Evolutionary conservation across 78 protist genomes (phyloP).

Genomic region (slime mould (Dictyostelium discoideum)): DNA sequence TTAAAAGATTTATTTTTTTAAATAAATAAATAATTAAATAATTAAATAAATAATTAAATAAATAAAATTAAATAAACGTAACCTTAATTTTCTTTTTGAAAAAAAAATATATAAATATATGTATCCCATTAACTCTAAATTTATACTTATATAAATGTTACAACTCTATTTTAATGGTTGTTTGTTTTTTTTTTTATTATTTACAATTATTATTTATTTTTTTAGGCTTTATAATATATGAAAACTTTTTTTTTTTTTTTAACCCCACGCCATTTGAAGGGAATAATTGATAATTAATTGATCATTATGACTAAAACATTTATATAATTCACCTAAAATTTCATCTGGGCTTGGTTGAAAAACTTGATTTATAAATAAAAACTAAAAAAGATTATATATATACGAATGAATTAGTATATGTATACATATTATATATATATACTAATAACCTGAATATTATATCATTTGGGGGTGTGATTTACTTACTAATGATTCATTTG

Average conservation of each 20-base stretch:
- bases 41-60: background rate
- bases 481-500: slow-evolving; percentile 76
- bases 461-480: too few species aligned
- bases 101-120: too few species aligned
- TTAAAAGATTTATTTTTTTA: background rate
- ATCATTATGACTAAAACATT: slow-evolving; percentile 71
- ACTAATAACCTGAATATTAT: background rate
- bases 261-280: slow-evolving; percentile 52
- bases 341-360: slow-evolving; percentile 84
- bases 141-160: too few species aligned
- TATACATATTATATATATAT: too few species aligned
- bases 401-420: background rate
- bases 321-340: slow-evolving; percentile 63
- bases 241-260: background rate
- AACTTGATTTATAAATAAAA: slow-evolving; percentile 72
- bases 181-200: too few species aligned
- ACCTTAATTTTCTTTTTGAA: too few species aligned
- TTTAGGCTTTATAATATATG: background rate
- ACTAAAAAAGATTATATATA: background rate
- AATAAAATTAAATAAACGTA: background rate
- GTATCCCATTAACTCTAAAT: too few species aligned
- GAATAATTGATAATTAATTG: slow-evolving; percentile 68
- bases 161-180: too few species aligned
- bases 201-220: background rate
- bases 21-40: background rate